These are phyloP conservation scores for Debaryomycetaceae sp. DNA, from an alignment of 1,139 yeast species.

Conservation along the genomic window DNA sequence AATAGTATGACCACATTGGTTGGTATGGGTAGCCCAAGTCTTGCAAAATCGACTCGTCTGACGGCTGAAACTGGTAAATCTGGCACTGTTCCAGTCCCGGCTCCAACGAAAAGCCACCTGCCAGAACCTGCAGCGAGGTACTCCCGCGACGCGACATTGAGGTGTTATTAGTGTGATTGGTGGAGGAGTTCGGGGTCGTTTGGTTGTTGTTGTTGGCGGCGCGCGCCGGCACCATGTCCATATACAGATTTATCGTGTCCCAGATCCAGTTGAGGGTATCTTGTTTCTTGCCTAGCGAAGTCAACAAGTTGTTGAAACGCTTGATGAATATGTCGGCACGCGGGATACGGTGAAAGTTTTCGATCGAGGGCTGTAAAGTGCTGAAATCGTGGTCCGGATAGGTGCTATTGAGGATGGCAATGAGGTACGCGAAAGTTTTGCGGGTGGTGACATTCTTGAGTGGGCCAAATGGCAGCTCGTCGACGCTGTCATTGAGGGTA, in stretches of 20 bases:
- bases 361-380: slow-evolving; percentile 77
- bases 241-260: slow-evolving; percentile 80
- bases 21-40: slow-evolving; percentile 58
- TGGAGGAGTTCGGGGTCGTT: neutral
- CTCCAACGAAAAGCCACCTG: neutral
- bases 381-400: slow-evolving; percentile 96
- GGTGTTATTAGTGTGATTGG: neutral
- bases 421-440: slow-evolving; percentile 80
- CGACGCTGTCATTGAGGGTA: slow-evolving; percentile 15
- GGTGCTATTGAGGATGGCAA: slow-evolving; percentile 82
- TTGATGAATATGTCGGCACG: slow-evolving; percentile 49
- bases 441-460: slow-evolving; percentile 73
- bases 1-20: slow-evolving; percentile 81
- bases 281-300: slow-evolving; percentile 61
- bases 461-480: slow-evolving; percentile 88
- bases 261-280: slow-evolving; percentile 58
- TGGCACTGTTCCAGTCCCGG: slow-evolving; percentile 43
- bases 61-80: slow-evolving; percentile 70
- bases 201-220: neutral
- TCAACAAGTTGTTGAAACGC: slow-evolving; percentile 67
- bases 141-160: too few relatives aligned
- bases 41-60: slow-evolving; percentile 68
- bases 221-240: slow-evolving; percentile 44
- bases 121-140: neutral
- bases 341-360: slow-evolving; percentile 37